Percentiles rank a stretch among this genome's conserved stretches.
Evolutionary conservation across 2,329 filamentous ascomycete species (phyloP).

Genomic region (Aspergillus melleus): DNA sequence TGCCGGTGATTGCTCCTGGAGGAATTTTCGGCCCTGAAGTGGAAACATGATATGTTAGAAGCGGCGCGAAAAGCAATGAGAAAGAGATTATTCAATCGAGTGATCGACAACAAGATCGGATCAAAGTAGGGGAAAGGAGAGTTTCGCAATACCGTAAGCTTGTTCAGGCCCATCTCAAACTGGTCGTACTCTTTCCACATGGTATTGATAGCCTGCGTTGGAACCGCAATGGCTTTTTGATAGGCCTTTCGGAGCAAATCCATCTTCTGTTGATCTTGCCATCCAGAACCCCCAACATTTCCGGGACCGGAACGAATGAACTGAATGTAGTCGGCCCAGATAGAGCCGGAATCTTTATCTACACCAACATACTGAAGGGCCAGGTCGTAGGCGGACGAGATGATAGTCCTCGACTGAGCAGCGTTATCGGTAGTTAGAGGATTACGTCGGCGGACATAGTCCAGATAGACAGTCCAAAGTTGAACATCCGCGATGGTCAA

Average conservation of each 20-base stretch:
- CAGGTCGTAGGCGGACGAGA: conserved; percentile 87
- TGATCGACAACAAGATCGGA: no score
- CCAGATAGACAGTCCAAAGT: conserved; percentile 90
- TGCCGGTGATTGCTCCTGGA: conserved; percentile 86
- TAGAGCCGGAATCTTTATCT: conserved; percentile 82
- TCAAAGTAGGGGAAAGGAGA: neutral
- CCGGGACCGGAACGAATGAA: conserved; percentile 90
- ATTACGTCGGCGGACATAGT: conserved; percentile 90
- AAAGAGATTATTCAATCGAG: no score
- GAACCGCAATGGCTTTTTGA: conserved; percentile 83
- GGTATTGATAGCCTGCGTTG: conserved; percentile 76
- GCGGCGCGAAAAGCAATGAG: neutral
- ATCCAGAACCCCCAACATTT: conserved; percentile 76
- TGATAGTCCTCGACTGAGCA: conserved; percentile 72
- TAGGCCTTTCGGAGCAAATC: conserved; percentile 89
- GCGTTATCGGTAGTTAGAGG: conserved; percentile 78
- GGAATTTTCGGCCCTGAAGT: conserved; percentile 81
- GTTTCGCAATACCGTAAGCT: conserved; percentile 66
- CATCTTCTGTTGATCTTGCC: conserved; percentile 99
- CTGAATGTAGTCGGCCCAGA: conserved; percentile 94
- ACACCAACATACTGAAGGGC: conserved; percentile 86
- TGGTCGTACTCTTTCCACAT: conserved; percentile 98
- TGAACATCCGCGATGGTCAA: conserved; percentile 77
- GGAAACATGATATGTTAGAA: conserved; percentile 8
- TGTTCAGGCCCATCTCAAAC: conserved; percentile 93